Conservation (phyloP, 352 stramenopile species). For the Pythium guiyangense region DNA sequence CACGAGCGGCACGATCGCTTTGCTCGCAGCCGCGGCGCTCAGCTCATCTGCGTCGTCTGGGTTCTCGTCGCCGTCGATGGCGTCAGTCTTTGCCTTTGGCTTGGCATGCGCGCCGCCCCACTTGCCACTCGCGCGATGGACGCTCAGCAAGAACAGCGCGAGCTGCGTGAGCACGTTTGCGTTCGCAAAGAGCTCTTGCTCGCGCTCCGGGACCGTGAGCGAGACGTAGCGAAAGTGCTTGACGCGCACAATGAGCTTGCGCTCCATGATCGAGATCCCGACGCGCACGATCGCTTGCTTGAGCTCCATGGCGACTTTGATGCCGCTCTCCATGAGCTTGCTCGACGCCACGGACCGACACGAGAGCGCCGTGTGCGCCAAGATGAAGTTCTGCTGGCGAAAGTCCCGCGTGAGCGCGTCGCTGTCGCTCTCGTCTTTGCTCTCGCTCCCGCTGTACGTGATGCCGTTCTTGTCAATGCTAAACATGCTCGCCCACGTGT, state of each 20-base stretch:
- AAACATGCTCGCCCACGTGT: conserved; percentile 36
- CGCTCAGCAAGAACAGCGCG: conserved; percentile 92
- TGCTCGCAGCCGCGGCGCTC: conserved; percentile 18
- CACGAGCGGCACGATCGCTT: conserved; percentile 70
- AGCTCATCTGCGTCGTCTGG: conserved; percentile 20
- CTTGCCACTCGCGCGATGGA: conserved; percentile 94
- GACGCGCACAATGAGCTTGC: conserved; percentile 91
- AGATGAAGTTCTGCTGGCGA: conserved; percentile 76
- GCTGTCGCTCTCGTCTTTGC: conserved; percentile 14
- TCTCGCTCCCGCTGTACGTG: conserved; percentile 9
- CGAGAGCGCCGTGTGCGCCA: conserved; percentile 66
- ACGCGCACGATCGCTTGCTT: conserved; percentile 93
- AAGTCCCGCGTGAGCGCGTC: conserved; percentile 49
- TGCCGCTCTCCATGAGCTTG: conserved; percentile 88
- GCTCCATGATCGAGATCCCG: conserved; percentile 93
- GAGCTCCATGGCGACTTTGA: conserved; percentile 94
- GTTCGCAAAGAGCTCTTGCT: conserved; percentile 91
- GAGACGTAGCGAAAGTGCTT: conserved; percentile 98
- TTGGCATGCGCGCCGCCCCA: conserved; percentile 72
- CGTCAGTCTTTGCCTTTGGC: conserved; percentile 18
- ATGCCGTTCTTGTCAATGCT: conserved; percentile 31
- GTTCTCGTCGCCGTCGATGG: conserved; percentile 20
- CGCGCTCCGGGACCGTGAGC: conserved; percentile 79
- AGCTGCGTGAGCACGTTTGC: conserved; percentile 92
- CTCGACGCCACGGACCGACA: conserved; percentile 66